A percentile compares a stretch with the other conserved stretches of the same genome.
Evolutionary conservation across 2,329 filamentous ascomycete genomes (phyloP).

Genomic region (Fusarium verrucosum): DNA sequence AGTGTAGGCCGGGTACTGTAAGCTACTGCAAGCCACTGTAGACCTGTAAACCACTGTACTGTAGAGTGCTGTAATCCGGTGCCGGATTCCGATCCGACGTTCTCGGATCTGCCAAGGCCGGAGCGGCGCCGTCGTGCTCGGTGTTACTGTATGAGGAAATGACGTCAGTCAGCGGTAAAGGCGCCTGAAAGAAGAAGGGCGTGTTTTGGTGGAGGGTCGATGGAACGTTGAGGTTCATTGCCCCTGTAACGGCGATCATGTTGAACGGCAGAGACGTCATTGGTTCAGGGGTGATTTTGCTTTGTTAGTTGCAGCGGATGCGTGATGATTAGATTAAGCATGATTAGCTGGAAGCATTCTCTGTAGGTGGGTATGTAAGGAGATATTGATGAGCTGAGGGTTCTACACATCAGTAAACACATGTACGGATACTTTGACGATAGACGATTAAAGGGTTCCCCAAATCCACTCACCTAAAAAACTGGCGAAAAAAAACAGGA

Average conservation of each 20-base stretch:
- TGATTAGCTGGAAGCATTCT: neutral
- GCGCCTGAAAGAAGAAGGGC: conserved; percentile 11
- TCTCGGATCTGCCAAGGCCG: conserved; percentile 40
- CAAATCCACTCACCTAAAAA: conserved; percentile 6
- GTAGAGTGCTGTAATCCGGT: no score
- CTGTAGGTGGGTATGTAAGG: no score
- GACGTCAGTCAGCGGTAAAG: conserved; percentile 35
- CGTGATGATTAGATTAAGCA: neutral
- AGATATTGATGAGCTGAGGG: no score
- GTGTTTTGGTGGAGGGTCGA: neutral
- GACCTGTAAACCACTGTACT: no score
- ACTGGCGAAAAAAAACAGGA: conserved; percentile 22
- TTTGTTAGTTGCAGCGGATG: neutral
- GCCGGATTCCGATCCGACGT: conserved; percentile 31
- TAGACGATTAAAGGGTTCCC: conserved; percentile 1
- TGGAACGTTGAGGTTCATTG: conserved; percentile 19
- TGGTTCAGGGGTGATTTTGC: conserved; percentile 9
- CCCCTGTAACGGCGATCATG: conserved; percentile 12
- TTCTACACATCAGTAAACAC: neutral
- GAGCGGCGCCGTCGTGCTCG: conserved; percentile 23
- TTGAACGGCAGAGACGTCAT: conserved; percentile 19
- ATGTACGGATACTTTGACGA: no score
- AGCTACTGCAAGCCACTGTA: neutral
- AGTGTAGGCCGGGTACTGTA: neutral
- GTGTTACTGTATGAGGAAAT: conserved; percentile 29